Percentiles rank a stretch among this genome's conserved stretches.
Conservation (phyloP, 148 eudicot species). For the Rhododendron ferrugineum region DNA sequence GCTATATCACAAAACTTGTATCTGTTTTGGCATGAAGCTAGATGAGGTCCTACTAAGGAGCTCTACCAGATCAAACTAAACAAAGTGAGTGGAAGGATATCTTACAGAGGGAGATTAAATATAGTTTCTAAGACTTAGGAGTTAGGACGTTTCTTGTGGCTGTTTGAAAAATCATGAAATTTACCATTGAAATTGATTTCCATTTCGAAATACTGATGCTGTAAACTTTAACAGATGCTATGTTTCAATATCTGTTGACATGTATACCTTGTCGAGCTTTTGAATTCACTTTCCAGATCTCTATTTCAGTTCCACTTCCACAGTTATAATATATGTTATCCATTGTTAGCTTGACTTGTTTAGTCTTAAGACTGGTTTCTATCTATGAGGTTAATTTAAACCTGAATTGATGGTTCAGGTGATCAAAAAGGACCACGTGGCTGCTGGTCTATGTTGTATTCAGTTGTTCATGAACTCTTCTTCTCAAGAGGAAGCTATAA, state of each 20-base stretch:
- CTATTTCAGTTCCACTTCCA: background rate
- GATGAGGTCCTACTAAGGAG: background rate
- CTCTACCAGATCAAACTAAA: background rate
- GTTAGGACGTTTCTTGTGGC: background rate
- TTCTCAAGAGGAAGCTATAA: conserved; percentile 78
- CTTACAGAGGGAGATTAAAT: background rate
- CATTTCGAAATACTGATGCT: background rate
- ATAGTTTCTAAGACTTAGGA: background rate
- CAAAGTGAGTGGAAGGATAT: background rate
- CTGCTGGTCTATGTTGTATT: conserved; percentile 98
- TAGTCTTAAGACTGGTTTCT: background rate
- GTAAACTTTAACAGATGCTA: background rate
- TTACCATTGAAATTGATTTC: background rate
- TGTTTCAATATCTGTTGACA: background rate
- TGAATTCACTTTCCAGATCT: background rate
- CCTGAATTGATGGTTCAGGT: conserved; percentile 49
- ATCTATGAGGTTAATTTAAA: conserved; percentile 5
- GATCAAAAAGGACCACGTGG: conserved; percentile 88
- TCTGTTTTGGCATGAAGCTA: background rate
- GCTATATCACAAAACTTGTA: background rate
- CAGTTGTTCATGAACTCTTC: conserved; percentile 93
- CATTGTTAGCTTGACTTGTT: background rate
- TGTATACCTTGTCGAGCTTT: background rate
- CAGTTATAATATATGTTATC: background rate
- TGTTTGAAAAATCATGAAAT: background rate